A percentile compares a stretch with the other conserved stretches of the same genome.
Conservation (phyloP, 2,329 filamentous ascomycete species). For the Parastagonospora avenae region DNA sequence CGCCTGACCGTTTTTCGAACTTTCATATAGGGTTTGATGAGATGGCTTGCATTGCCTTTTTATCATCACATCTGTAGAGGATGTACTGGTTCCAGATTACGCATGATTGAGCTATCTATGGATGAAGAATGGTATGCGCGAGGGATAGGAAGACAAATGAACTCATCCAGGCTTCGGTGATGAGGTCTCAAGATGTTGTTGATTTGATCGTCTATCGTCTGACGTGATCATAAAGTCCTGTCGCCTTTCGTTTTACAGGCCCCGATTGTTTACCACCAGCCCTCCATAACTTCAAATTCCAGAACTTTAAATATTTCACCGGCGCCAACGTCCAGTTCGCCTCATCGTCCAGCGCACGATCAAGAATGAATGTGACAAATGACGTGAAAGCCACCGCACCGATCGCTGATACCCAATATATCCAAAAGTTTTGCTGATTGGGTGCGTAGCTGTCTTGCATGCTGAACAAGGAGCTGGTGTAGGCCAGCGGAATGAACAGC, state of each 20-base stretch:
- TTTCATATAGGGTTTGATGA: too few relatives aligned
- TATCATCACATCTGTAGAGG: too few relatives aligned
- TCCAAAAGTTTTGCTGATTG: constrained; percentile 28
- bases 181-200: too few relatives aligned
- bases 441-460: constrained; percentile 41
- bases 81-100: too few relatives aligned
- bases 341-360: constrained; percentile 34
- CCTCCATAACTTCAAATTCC: constrained; percentile 2
- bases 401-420: constrained; percentile 35
- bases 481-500: constrained; percentile 42
- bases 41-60: too few relatives aligned
- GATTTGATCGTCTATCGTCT: background rate
- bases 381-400: constrained; percentile 30
- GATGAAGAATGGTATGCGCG: too few relatives aligned
- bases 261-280: background rate
- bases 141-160: too few relatives aligned
- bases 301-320: constrained; percentile 18
- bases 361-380: constrained; percentile 29
- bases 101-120: too few relatives aligned
- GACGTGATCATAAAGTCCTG: constrained; percentile 15
- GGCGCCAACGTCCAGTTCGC: constrained; percentile 30
- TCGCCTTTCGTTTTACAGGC: constrained; percentile 11
- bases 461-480: constrained; percentile 40
- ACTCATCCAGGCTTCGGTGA: too few relatives aligned
- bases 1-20: too few relatives aligned